Base-by-base conservation (phyloP, 768 basidiomycete species). In the Mycena galopus region DNA sequence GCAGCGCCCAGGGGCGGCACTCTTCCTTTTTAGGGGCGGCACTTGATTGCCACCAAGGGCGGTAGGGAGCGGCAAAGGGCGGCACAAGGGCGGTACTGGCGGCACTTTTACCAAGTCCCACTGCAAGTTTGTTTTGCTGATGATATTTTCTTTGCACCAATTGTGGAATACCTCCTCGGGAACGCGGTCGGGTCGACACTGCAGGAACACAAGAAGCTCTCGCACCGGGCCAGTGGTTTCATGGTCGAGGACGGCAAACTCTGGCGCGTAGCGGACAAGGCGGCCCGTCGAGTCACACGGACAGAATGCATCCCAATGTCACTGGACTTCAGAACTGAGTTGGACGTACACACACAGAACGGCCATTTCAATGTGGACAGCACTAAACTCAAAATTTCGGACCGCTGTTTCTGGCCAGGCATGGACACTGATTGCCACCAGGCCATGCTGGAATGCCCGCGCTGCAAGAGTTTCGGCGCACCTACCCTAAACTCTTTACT, bases 391-490 rank as follows among this genome's bases (percentile, higher is more conserved):
- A 67, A 68, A 16, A 33, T 81, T 1, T 27, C 73, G 0, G 79
- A 80, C 37, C 47, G 62, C 39, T 57, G 59, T 32, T 68, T 68
- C 39, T 77, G 75, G 65, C 76, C 80, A 0, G 33, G 64, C 2
- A 73, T 81, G 21, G 78, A 81, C 44, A 51, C 42, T 7, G 71
- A 76, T 30, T 77, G 78, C 57, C 50, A 70, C 0, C 66, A 65
- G 35, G 78, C 73, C 9, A 77, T 81, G 17, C 30, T 12, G 4
- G 57, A 79, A 2, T 83, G 82, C 57, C 67, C 47, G 0, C 47
- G 68, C 9, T 83, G 81, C 69, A 77, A 78, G 47, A 75, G 73
- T 65, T 82, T 80, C 33, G 79, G 81, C 0, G n/a, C 71, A 0
- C 42, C 69, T 0, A 71, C 76, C 23, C 39, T 81, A 3, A 75